phyloP scores from a whole-genome alignment of 1,139 yeast species.

The Candida tropicalis region DNA sequence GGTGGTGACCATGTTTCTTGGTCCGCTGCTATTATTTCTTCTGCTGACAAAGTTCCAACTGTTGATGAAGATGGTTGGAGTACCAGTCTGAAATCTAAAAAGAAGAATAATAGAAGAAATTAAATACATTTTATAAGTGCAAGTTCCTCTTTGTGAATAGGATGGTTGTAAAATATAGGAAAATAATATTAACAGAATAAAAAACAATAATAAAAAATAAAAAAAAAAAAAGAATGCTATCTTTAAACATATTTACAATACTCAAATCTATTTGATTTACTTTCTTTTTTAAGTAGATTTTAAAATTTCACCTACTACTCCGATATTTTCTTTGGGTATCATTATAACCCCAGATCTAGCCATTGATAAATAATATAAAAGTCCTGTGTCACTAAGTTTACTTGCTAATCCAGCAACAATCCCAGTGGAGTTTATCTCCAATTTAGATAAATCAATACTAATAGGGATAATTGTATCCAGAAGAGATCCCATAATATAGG shows the following conservation, averaged over 20 bases:
- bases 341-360: conserved; percentile 63
- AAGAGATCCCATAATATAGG: conserved; percentile 55
- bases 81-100: conserved; percentile 54
- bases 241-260: too few relatives aligned
- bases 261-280: too few relatives aligned
- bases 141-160: background rate
- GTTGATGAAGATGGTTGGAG: conserved; percentile 81
- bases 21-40: conserved; percentile 61
- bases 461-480: conserved; percentile 63
- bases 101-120: conserved; percentile 34
- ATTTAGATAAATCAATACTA: conserved; percentile 52
- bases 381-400: conserved; percentile 39
- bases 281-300: background rate
- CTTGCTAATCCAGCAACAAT: conserved; percentile 70
- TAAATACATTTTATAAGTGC: background rate
- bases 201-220: too few relatives aligned
- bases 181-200: background rate
- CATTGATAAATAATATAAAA: conserved; percentile 62
- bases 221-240: background rate
- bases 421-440: conserved; percentile 67
- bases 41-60: conserved; percentile 47
- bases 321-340: conserved; percentile 56
- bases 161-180: conserved; percentile 1
- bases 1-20: conserved; percentile 61
- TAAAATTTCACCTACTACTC: conserved; percentile 23